Base-by-base conservation (phyloP, 768 basidiomycete genomes). In the Trametes punicea region DNA sequence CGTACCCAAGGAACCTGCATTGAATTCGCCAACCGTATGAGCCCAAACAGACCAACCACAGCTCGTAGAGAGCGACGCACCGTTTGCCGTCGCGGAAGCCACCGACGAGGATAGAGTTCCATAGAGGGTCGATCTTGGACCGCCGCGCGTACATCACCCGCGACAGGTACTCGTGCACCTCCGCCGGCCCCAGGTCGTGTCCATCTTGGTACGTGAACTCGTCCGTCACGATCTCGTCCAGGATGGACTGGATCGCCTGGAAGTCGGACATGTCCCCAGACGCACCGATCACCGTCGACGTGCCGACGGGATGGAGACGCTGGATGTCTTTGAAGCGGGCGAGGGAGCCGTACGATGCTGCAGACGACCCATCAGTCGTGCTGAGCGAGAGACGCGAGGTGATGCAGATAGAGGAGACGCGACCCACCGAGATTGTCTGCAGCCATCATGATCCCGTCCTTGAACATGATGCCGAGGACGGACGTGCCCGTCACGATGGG, bases 191-290 rank as follows among this genome's bases (percentile, higher is more conserved):
- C 3, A 98, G 82, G 23, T 78, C 75, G 64, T 97, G 90, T 0
- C 86, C 88, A 67, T 99, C 97, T 55, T 84, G 83, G 31, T 85
- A 79, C 5, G 89, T 82, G 61, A 87, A 82, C 71, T 99, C 94
- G 31, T 88, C 83, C 60, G 85, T 77, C 39, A 87, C 80, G 42
- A 95, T 75, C 21, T 84, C 80, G 59, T 97, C 89, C 44, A 99
- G 82, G 42, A 87, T 65, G 45, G 75, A 77, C 67, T 97, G 90
- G 62, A 98, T 79, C 72, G 90, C 87, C 71, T 99, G 97, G 74
- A 93, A 98, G 75, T 99, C 97, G 65, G 89, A 89, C 87, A 99
- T 91, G 76, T 99, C 97, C 25, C 97, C 97, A 15, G 92, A 85
- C 2, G 90, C 96, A 20, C 92, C 97, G 64, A 99, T 77, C 57